These are phyloP conservation scores for Urtica urens DNA, from an alignment of 306 rosid genomes.

Conservation along the genomic window DNA sequence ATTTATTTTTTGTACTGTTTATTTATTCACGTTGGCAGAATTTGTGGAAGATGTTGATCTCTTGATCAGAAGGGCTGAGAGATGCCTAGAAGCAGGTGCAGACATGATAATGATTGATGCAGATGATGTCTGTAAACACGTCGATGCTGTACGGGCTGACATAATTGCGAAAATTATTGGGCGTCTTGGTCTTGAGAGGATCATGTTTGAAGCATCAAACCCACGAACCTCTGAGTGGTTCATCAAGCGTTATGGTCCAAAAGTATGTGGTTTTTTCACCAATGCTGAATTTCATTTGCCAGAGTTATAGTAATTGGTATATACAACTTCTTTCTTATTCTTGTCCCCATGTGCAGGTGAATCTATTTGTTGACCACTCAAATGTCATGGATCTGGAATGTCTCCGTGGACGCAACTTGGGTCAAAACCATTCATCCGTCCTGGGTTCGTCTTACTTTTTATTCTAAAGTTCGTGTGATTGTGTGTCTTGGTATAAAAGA, in stretches of 20 bases:
- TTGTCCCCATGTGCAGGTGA: slow-evolving; percentile 43
- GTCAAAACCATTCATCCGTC: slow-evolving; percentile 60
- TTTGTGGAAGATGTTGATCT: slow-evolving; percentile 81
- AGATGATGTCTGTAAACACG: slow-evolving; percentile 51
- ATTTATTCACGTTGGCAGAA: too few relatives aligned
- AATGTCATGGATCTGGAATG: slow-evolving; percentile 81
- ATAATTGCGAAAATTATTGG: slow-evolving; percentile 74
- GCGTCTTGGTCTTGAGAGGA: slow-evolving; percentile 84
- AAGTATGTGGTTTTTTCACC: slow-evolving; percentile 31
- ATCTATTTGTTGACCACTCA: slow-evolving; percentile 87
- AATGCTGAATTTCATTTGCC: background rate
- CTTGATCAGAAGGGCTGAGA: slow-evolving; percentile 75
- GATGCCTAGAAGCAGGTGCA: slow-evolving; percentile 97
- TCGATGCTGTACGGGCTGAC: slow-evolving; percentile 58
- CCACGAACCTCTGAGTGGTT: slow-evolving; percentile 80
- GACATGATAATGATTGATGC: slow-evolving; percentile 85
- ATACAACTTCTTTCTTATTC: background rate
- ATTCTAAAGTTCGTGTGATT: slow-evolving; percentile 17
- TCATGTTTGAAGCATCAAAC: slow-evolving; percentile 89
- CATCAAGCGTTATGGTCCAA: slow-evolving; percentile 72
- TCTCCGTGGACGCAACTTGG: slow-evolving; percentile 73
- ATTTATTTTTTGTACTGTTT: too few relatives aligned
- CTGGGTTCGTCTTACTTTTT: slow-evolving; percentile 50
- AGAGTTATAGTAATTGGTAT: too few relatives aligned
- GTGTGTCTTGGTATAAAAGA: too few relatives aligned